Conservation (phyloP, 2,329 filamentous ascomycete species). For the Cylindrodendrum hubeiense region DNA sequence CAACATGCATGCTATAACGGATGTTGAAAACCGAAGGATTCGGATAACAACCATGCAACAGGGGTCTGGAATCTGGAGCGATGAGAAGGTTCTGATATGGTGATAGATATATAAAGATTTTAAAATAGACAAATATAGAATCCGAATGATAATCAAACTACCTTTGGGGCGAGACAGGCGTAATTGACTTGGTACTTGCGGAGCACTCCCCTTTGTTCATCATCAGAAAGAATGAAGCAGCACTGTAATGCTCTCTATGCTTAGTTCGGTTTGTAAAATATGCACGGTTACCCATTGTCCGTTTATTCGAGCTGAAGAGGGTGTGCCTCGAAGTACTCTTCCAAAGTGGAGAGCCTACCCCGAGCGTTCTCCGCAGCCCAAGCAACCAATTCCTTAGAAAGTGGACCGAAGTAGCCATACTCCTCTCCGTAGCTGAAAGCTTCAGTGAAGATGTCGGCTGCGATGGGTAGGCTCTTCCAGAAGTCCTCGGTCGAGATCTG, state of each 20-base stretch:
- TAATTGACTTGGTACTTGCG: no score
- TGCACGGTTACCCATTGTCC: no score
- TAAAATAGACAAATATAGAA: not conserved
- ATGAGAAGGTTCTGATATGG: constrained; percentile 28
- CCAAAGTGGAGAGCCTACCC: constrained; percentile 34
- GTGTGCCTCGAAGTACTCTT: constrained; percentile 37
- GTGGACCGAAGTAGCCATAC: constrained; percentile 39
- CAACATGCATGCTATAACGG: constrained; percentile 18
- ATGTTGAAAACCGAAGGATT: constrained; percentile 24
- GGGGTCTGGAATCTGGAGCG: constrained; percentile 10
- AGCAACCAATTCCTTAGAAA: constrained; percentile 33
- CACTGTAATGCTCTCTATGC: no score
- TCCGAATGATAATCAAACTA: no score
- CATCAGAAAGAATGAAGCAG: no score
- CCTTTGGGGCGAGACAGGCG: no score
- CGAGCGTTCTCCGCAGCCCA: constrained; percentile 36
- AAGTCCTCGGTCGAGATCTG: constrained; percentile 38
- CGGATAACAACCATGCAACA: constrained; percentile 19
- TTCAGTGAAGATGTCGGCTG: constrained; percentile 26
- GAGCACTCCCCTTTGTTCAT: no score
- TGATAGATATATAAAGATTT: not conserved
- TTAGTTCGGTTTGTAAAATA: no score
- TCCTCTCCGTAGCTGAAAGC: constrained; percentile 28
- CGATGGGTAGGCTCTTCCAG: constrained; percentile 20
- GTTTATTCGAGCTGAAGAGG: no score